Evolutionary conservation across 495 filamentous ascomycete genomes (phyloP).

Genomic region (Polyplosphaeria fusca): DNA sequence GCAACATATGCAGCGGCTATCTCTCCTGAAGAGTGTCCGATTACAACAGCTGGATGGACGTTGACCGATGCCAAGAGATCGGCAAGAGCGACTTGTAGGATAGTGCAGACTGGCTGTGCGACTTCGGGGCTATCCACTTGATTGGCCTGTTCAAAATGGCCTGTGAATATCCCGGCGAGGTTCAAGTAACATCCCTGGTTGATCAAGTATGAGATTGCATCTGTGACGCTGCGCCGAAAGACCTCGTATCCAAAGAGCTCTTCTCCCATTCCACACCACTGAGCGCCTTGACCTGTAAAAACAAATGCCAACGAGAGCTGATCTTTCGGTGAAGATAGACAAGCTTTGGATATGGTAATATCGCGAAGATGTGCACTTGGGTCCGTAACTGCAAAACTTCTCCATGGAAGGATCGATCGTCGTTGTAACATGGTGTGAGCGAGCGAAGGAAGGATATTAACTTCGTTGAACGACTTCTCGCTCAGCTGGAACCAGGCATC

Average conservation of each 20-base stretch:
- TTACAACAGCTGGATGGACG: neutral
- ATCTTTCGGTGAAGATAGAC: neutral
- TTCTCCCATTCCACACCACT: constrained; percentile 41
- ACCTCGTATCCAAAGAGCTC: constrained; percentile 34
- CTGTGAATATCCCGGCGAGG: constrained; percentile 12
- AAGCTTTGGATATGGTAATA: neutral
- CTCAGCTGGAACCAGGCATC: neutral
- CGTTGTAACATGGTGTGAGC: neutral
- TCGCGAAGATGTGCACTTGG: neutral
- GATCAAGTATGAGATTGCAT: neutral
- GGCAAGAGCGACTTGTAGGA: constrained; percentile 10
- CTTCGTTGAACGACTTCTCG: neutral
- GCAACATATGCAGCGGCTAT: constrained; percentile 12
- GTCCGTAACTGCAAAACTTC: neutral
- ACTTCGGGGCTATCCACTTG: neutral
- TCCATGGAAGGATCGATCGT: constrained; percentile 4
- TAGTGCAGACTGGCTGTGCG: constrained; percentile 9
- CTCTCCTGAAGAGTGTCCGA: constrained; percentile 19
- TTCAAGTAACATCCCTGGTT: constrained; percentile 4
- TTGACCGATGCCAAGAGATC: neutral
- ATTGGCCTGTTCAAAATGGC: neutral
- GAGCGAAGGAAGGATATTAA: constrained; percentile 2
- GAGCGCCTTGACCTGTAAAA: constrained; percentile 47
- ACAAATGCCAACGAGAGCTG: constrained; percentile 33
- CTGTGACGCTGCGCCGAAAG: constrained; percentile 31